Base-by-base conservation (phyloP, 2,329 filamentous ascomycete genomes). In the Fusarium austroafricanum region DNA sequence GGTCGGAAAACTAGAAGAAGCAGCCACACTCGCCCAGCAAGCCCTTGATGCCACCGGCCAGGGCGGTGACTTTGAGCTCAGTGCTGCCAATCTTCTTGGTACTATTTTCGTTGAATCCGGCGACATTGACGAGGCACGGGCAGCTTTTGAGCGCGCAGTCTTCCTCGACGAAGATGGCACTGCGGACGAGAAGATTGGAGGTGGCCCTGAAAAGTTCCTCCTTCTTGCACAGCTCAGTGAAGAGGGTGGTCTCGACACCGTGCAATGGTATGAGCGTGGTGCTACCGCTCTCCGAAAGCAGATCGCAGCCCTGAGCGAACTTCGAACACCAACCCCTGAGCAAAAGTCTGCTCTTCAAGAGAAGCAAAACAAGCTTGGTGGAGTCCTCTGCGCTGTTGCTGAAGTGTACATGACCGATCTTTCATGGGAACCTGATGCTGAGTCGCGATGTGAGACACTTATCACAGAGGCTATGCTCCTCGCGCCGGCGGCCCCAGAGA, bases 361-460 rank as follows among this genome's bases (percentile, higher is more conserved):
- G 79, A 92, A 93, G 83, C 91, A 91, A 77, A 84, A 85, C 69
- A 96, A 96, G 79, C 84, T 98, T 35, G 93, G 94, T 3, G 93
- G 93, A 72, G 93, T 94, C n/a, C 86, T 99, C 35, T 99, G 96
- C 79, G 93, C 92, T 28, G 93, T 98, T 63, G 90, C 93, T 9
- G 96, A 99, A 82, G 93, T 99, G 49, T 99, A 97, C 83, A 99
- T 99, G 96, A 99, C 96, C 12, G 96, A 99, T 82, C 82, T 98
- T 73, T 96, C 92, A 74, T 96, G 87, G 93, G 94, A 97, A 80
- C 89, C 90, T 52, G 94, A 97, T 75, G 96, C 95, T 7, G 96
- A 99, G 82, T 83, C 87, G 70, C 88, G 90, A 71, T 99, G 96
- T 82, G 95, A 99, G 80, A 83, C 88, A 7, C 88, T 97, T 61